These are phyloP conservation scores for Fusarium equiseti DNA, from an alignment of 2,329 filamentous ascomycete genomes.

Conservation along the genomic window DNA sequence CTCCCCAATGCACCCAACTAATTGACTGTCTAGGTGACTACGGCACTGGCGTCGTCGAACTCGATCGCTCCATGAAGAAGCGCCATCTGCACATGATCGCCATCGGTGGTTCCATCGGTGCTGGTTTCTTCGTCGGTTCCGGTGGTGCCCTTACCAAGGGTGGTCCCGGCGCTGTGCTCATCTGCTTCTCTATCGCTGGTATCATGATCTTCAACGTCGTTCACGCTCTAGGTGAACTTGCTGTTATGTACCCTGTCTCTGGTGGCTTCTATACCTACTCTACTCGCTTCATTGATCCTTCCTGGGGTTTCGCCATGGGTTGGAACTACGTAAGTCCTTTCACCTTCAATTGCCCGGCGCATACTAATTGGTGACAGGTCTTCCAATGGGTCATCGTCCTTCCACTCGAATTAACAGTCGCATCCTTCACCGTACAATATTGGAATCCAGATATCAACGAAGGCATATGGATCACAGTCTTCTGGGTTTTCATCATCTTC, in stretches of 20 bases:
- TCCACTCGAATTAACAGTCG: slow-evolving; percentile 64
- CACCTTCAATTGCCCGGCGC: rapidly evolving
- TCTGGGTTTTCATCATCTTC: slow-evolving; percentile 61
- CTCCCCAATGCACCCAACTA: slow-evolving; percentile 16
- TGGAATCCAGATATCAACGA: slow-evolving; percentile 62
- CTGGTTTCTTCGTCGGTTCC: slow-evolving; percentile 73
- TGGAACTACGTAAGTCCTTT: slow-evolving; percentile 50
- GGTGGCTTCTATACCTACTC: slow-evolving; percentile 74
- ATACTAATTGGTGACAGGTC: slow-evolving; percentile 41
- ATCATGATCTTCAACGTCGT: slow-evolving; percentile 72
- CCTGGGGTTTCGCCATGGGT: slow-evolving; percentile 69
- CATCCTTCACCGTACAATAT: slow-evolving; percentile 63
- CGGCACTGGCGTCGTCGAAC: slow-evolving; percentile 48
- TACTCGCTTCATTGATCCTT: slow-evolving; percentile 71
- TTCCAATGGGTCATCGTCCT: slow-evolving; percentile 65
- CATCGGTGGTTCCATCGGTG: slow-evolving; percentile 71
- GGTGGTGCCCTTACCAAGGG: slow-evolving; percentile 65
- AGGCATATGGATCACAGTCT: slow-evolving; percentile 66
- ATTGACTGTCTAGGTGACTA: slow-evolving; percentile 37
- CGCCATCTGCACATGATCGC: slow-evolving; percentile 73
- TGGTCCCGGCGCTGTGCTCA: slow-evolving; percentile 60
- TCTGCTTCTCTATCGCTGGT: slow-evolving; percentile 68
- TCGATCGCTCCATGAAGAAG: slow-evolving; percentile 64
- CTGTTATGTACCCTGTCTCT: slow-evolving; percentile 71
- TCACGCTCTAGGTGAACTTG: slow-evolving; percentile 71